Conservation (phyloP, 371 early-diverging fungal genomes). For the Chytridium lagenaria region DNA sequence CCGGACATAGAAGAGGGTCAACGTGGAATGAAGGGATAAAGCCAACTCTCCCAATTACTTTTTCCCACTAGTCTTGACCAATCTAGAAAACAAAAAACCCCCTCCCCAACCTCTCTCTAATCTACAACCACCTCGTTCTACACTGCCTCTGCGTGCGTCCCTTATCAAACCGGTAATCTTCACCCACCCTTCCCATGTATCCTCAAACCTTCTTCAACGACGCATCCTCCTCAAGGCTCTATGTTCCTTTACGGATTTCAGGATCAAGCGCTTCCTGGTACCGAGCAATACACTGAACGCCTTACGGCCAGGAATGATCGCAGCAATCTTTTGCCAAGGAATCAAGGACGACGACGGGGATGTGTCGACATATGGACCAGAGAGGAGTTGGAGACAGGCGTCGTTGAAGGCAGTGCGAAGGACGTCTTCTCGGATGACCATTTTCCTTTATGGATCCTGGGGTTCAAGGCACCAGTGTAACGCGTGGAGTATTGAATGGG, state of each 20-base stretch:
- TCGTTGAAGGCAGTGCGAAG: slow-evolving; percentile 55
- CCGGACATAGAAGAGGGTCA: no score
- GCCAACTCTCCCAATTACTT: no score
- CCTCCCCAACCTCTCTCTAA: slow-evolving; percentile 28
- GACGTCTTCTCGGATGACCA: slow-evolving; percentile 69
- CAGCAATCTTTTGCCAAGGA: slow-evolving; percentile 66
- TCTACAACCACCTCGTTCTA: slow-evolving; percentile 65
- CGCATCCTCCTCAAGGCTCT: slow-evolving; percentile 69
- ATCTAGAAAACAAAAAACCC: slow-evolving; percentile 1
- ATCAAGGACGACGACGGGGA: slow-evolving; percentile 35
- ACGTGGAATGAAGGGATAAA: no score
- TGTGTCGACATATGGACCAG: slow-evolving; percentile 8
- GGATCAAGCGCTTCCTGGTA: slow-evolving; percentile 80
- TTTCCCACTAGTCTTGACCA: no score
- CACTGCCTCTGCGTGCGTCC: slow-evolving; percentile 76
- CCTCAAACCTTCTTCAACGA: slow-evolving; percentile 60
- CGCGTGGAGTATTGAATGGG: slow-evolving; percentile 73
- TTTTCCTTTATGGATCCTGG: slow-evolving; percentile 68
- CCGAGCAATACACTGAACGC: slow-evolving; percentile 76
- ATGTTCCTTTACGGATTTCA: slow-evolving; percentile 64
- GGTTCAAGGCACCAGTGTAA: slow-evolving; percentile 69
- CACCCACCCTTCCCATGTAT: slow-evolving; percentile 73
- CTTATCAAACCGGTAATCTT: slow-evolving; percentile 69
- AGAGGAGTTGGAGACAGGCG: slow-evolving; percentile 15
- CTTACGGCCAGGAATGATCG: slow-evolving; percentile 64